Conservation (phyloP, 2,329 filamentous ascomycete species). For the Scleromitrula shiraiana region DNA sequence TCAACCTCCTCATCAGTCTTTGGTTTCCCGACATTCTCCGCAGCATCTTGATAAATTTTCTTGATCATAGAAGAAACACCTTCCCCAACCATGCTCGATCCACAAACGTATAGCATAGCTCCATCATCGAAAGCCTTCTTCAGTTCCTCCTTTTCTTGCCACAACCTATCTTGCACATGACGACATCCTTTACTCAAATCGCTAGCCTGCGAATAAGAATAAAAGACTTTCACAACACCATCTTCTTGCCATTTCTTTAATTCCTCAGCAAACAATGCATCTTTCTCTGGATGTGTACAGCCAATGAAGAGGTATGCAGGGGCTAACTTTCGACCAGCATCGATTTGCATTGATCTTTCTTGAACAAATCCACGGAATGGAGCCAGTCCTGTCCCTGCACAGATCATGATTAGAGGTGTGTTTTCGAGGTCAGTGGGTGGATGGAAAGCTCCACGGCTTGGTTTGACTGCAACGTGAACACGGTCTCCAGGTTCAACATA, state of each 20-base stretch:
- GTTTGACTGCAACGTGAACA: constrained; percentile 33
- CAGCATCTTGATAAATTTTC: constrained; percentile 8
- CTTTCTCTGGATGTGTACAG: constrained; percentile 35
- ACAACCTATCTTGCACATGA: constrained; percentile 13
- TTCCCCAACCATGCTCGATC: constrained; percentile 8
- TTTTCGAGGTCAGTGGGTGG: constrained; percentile 20
- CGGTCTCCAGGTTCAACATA: constrained; percentile 32
- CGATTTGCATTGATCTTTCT: constrained; percentile 9
- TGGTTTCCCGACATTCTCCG: not conserved
- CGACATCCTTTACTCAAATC: constrained; percentile 2
- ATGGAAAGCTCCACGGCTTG: constrained; percentile 30
- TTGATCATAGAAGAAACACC: constrained; percentile 4
- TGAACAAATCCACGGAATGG: constrained; percentile 28
- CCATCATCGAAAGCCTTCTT: constrained; percentile 7
- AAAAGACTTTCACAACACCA: constrained; percentile 10
- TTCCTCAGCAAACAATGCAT: constrained; percentile 36
- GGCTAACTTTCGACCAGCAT: constrained; percentile 10
- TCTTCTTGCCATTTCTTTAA: constrained; percentile 25
- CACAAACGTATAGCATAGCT: constrained; percentile 13
- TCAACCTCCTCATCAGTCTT: constrained; percentile 12
- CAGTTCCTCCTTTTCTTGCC: constrained; percentile 10
- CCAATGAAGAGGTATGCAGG: constrained; percentile 40
- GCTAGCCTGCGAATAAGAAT: constrained; percentile 2
- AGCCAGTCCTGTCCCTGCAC: constrained; percentile 30
- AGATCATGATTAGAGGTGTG: constrained; percentile 29